phyloP scores from a whole-genome alignment of 2,329 filamentous ascomycete genomes.

The Hymenoscyphus fructigenus region DNA sequence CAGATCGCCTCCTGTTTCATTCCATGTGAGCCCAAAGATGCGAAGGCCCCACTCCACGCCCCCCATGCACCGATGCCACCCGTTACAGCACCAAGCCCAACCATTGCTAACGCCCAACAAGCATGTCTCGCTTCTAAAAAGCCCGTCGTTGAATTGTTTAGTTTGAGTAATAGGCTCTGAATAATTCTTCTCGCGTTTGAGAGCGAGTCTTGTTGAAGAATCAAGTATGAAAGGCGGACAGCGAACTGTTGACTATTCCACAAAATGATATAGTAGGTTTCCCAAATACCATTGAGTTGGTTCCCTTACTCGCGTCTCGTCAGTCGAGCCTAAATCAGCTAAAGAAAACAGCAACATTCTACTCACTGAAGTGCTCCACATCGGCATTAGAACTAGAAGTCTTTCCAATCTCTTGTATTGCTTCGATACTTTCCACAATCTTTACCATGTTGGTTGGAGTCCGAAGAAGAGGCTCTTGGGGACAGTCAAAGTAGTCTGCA shows the following conservation, averaged over 20 bases:
- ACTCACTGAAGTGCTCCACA: neutral
- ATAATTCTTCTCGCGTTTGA: neutral
- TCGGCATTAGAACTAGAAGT: neutral
- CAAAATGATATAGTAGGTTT: neutral
- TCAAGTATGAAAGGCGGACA: neutral
- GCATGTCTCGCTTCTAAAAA: neutral
- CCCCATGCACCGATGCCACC: neutral
- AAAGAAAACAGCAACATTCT: neutral
- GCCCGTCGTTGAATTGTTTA: neutral
- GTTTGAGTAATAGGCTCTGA: neutral
- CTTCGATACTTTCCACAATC: neutral
- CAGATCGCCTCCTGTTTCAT: neutral
- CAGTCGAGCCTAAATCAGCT: neutral
- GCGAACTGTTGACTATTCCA: neutral
- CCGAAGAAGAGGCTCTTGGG: neutral
- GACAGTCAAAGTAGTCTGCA: neutral
- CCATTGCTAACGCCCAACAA: neutral
- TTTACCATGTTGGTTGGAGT: neutral
- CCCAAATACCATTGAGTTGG: neutral
- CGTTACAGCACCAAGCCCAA: neutral
- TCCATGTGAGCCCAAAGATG: neutral
- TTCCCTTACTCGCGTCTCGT: neutral
- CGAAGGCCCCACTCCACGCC: neutral
- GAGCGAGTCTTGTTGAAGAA: neutral
- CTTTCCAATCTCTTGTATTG: neutral